Evolutionary conservation across 1,284 basidiomycete genomes (phyloP).

Genomic region (Rhodotorula mucilaginosa): DNA sequence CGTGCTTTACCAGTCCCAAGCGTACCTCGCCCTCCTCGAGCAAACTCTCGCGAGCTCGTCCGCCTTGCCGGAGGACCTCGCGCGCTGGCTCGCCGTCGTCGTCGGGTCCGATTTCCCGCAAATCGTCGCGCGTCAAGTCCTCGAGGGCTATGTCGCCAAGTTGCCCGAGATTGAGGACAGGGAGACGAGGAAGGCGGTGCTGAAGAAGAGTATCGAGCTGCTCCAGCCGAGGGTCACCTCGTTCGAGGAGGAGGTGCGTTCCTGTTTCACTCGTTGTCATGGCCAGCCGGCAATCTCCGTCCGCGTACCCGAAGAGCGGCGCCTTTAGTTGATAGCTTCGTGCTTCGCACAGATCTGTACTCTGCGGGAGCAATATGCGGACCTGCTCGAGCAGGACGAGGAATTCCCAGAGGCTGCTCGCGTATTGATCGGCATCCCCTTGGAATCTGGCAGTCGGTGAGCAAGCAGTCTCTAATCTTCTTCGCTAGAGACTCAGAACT

Average conservation of each 20-base stretch:
- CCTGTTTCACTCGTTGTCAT: no score
- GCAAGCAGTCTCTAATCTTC: slow-evolving; percentile 29
- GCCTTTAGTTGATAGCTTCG: no score
- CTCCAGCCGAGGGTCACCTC: slow-evolving; percentile 74
- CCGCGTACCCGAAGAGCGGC: no score
- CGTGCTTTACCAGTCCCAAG: slow-evolving; percentile 47
- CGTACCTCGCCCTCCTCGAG: slow-evolving; percentile 56
- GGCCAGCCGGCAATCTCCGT: no score
- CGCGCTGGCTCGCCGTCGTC: slow-evolving; percentile 65
- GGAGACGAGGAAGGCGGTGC: slow-evolving; percentile 63
- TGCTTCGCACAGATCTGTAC: slow-evolving; percentile 63
- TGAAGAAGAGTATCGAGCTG: slow-evolving; percentile 67
- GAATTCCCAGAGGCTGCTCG: slow-evolving; percentile 90
- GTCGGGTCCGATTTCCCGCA: slow-evolving; percentile 76
- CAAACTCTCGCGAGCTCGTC: slow-evolving; percentile 40
- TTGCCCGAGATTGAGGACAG: slow-evolving; percentile 61
- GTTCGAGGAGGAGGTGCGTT: slow-evolving; percentile 88
- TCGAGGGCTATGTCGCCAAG: slow-evolving; percentile 71
- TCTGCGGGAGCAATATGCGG: slow-evolving; percentile 79
- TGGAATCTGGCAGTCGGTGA: slow-evolving; percentile 86
- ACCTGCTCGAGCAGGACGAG: slow-evolving; percentile 82
- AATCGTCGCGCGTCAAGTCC: slow-evolving; percentile 77
- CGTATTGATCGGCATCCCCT: slow-evolving; percentile 82
- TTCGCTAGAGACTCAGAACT: no score
- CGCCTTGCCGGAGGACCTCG: slow-evolving; percentile 57